Conservation (phyloP, 495 filamentous ascomycete genomes). For the Rostrohypoxylon terebratum region DNA sequence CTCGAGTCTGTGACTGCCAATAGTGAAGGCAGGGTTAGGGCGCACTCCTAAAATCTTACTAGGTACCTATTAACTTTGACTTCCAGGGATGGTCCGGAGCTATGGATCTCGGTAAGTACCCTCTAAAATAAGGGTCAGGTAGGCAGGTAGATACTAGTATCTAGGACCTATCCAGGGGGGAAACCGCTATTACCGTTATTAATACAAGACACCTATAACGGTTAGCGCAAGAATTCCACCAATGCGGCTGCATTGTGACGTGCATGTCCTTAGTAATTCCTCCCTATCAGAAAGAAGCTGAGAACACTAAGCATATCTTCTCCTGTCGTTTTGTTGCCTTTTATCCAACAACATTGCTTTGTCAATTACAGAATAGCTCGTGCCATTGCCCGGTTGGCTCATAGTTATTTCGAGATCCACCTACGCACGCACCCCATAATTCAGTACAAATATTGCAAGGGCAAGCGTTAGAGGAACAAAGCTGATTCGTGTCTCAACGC, state of each 20-base stretch:
- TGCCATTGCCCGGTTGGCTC: constrained; percentile 15
- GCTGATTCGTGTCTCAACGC: constrained; percentile 20
- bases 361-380: constrained; percentile 17
- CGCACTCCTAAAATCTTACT: background rate
- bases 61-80: background rate
- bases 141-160: background rate
- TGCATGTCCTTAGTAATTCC: constrained; percentile 33
- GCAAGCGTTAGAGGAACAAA: constrained; percentile 23
- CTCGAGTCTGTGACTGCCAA: background rate
- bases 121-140: background rate
- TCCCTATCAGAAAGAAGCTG: constrained; percentile 23
- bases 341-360: constrained; percentile 4
- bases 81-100: background rate
- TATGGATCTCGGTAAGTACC: background rate
- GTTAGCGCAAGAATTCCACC: constrained; percentile 30
- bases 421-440: constrained; percentile 15
- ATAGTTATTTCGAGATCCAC: constrained; percentile 17
- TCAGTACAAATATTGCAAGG: background rate
- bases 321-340: constrained; percentile 31
- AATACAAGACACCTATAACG: constrained; percentile 19
- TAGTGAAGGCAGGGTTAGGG: background rate
- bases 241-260: constrained; percentile 47
- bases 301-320: constrained; percentile 9
- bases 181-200: constrained; percentile 8
- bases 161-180: background rate